Base-by-base conservation (phyloP, 305 asterid species). In the Solanum hybrid region DNA sequence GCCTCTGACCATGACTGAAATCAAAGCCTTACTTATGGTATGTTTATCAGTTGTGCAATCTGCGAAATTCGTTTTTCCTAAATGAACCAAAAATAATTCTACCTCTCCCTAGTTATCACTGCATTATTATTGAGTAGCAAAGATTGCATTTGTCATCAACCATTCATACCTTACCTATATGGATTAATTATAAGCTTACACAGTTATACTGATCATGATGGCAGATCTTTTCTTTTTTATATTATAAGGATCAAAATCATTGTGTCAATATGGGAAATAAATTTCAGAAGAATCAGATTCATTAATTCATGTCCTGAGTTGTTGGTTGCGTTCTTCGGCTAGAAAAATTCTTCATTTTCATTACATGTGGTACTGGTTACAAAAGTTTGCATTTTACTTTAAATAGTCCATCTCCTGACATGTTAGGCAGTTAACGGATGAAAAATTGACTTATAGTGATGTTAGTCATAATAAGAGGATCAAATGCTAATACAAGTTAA, bases 1-100 rank as follows among this genome's bases (percentile, higher is more conserved):
- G 12, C 95, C 96, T 14, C 67, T 51, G 16, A 51, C n/a, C n/a
- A 51, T 51, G 67, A 51, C 6, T 51, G 67, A 51, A 51, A 7
- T 51, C 67, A 51, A 51, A 51, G 67, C 67, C n/a, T 51, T 51
- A 51, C 67, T 51, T 51, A 51, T 51, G 67, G 67, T 51, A 51
- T 16, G 67, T 16, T 46, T 51, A 51, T 6, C 67, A 51, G 67
- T 51, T 51, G 67, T 51, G 67, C 67, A 18, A 16, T 51, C 67
- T 51, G 16, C 9, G 4, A 51, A 51, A 2, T 51, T 51, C 3
- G n/a, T 51, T 51, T 51, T 51, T 57, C 89, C 94, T 80, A 67
- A 67, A n/a, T 24, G 31, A 67, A 33, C 12, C 42, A 76, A 76
- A 33, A 76, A 8, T n/a, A 33, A 33, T 76, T 14, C 64, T 51